Evolutionary conservation across 768 basidiomycete species (phyloP).

Genomic region (Mycena crocata): DNA sequence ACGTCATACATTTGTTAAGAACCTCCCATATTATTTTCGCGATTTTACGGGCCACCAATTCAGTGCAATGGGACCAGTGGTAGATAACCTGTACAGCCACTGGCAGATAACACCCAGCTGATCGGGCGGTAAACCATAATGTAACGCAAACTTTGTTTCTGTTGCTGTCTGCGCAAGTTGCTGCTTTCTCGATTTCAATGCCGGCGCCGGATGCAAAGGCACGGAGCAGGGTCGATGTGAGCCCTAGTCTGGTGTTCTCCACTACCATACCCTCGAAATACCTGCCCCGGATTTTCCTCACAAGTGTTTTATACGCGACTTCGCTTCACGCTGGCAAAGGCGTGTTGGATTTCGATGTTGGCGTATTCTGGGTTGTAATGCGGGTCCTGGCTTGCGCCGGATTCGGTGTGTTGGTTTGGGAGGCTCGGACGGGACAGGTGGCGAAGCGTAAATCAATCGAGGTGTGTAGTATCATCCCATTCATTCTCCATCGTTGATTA

Average conservation of each 20-base stretch:
- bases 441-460: slow-evolving; percentile 68
- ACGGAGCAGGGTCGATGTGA: slow-evolving; percentile 72
- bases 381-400: slow-evolving; percentile 79
- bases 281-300: slow-evolving; percentile 67
- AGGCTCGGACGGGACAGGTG: slow-evolving; percentile 63
- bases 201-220: slow-evolving; percentile 76
- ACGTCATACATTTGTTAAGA: no score
- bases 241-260: slow-evolving; percentile 62
- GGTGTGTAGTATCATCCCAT: slow-evolving; percentile 52
- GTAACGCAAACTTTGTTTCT: not conserved
- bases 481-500: slow-evolving; percentile 8
- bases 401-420: slow-evolving; percentile 73
- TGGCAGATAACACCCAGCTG: no score
- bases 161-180: no score
- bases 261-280: slow-evolving; percentile 66
- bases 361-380: slow-evolving; percentile 83
- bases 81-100: no score
- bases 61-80: no score
- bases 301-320: slow-evolving; percentile 73
- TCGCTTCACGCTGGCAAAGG: slow-evolving; percentile 75
- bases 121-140: not conserved
- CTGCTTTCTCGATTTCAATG: slow-evolving; percentile 47
- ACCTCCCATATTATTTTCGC: no score
- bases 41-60: no score
- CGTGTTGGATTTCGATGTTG: slow-evolving; percentile 73